These are phyloP conservation scores for Aspergillus saccharolyticus DNA, from an alignment of 495 filamentous ascomycete species.

Conservation along the genomic window DNA sequence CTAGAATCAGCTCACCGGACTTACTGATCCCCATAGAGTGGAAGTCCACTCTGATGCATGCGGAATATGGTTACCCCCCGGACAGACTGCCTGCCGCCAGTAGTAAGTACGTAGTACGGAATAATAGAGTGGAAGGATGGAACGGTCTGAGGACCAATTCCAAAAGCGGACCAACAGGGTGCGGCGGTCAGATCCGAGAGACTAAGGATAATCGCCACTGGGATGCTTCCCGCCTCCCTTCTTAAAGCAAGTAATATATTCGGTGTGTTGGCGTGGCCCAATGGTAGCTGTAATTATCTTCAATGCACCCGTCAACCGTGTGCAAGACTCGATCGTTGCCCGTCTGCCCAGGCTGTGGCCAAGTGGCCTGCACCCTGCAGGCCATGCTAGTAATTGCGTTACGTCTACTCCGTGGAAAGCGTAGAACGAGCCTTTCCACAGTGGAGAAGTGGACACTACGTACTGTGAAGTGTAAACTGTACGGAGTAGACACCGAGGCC, in stretches of 20 bases:
- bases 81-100: background rate
- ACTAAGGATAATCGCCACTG: constrained; percentile 6
- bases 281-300: background rate
- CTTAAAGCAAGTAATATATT: background rate
- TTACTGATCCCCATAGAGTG: background rate
- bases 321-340: background rate
- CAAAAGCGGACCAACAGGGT: background rate
- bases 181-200: constrained; percentile 3
- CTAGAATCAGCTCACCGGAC: background rate
- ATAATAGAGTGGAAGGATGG: background rate
- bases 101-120: too few relatives aligned
- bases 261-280: background rate
- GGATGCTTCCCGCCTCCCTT: constrained; percentile 7
- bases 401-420: background rate
- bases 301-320: background rate
- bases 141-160: background rate
- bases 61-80: background rate
- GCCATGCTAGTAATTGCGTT: constrained; percentile 7
- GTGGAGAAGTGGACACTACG: constrained; percentile 5
- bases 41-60: background rate
- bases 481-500: background rate
- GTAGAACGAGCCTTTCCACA: background rate
- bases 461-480: too few relatives aligned
- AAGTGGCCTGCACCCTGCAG: constrained; percentile 12
- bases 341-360: background rate